phyloP scores from a whole-genome alignment of 2,329 filamentous ascomycete species.

The Trichoderma koningii region DNA sequence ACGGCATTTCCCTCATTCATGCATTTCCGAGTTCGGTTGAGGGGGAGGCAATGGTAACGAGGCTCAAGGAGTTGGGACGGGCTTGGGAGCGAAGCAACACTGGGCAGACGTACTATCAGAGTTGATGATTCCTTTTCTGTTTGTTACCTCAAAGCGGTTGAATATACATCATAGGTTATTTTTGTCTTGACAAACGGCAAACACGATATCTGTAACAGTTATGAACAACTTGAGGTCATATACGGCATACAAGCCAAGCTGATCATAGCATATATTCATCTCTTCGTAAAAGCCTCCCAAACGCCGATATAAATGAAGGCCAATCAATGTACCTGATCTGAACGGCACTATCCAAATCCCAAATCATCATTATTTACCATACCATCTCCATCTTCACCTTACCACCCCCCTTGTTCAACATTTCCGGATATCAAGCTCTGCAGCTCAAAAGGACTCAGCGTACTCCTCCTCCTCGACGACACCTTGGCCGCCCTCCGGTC shows the following conservation, averaged over 20 bases:
- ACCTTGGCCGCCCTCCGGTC: constrained; percentile 56
- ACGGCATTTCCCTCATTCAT: constrained; percentile 19
- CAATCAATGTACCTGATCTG: background rate
- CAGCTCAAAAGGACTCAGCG: constrained; percentile 73
- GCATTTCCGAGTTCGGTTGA: background rate
- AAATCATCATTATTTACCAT: background rate
- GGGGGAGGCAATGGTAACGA: background rate
- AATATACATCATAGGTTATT: background rate
- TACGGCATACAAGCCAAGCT: background rate
- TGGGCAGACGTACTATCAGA: background rate
- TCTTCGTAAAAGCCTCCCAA: background rate
- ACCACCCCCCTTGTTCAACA: constrained; percentile 42
- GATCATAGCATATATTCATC: background rate
- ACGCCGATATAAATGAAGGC: constrained; percentile 1
- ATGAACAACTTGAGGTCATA: background rate
- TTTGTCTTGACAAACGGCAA: background rate
- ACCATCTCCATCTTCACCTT: background rate
- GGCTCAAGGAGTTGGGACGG: background rate
- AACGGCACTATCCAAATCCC: background rate
- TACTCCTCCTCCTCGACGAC: constrained; percentile 68
- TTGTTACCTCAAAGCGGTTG: background rate
- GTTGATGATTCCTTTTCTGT: background rate
- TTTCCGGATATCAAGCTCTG: constrained; percentile 60
- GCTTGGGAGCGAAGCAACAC: background rate
- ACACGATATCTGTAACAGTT: background rate